Evolutionary conservation across 2,329 filamentous ascomycete species (phyloP), one percentile per base, ranked within the genome.

Genomic region (Ophiocordyceps robertsii): DNA sequence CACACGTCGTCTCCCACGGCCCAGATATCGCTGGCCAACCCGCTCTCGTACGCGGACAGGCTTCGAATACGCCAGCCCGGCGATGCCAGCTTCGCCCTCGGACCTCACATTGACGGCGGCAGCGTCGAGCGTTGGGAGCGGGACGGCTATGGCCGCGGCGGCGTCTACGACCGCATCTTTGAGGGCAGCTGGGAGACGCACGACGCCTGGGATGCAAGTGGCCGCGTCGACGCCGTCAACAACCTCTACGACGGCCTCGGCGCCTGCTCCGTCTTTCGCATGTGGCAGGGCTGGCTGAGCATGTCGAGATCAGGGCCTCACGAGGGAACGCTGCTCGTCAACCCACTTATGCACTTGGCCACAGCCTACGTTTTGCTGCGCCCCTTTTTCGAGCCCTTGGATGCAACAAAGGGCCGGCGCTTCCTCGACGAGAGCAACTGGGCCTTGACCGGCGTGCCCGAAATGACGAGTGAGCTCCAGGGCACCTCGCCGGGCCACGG

Each of bases 211-310:
- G 86, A 95, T 53, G 79, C 79, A 0, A 77, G 74, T 48, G 73
- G 75, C 7, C 74, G 89, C 4, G 68, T 90, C 0, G 61, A 65
- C 0, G 85, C 82, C 3, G 72, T 77, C 3, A 80, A 76, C 46
- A 82, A 95, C 59, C 64, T 89, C 30, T 92, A 95, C 57, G 72
- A 85, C 40, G 86, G 88, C 1, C 72, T 87, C 0, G 88, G 89
- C 0, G 80, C 84, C 1, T 94, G 86, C 62, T 82, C 74, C 38
- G 86, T 88, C 68, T 88, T 95, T 62, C 75, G 90, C 33, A 83
- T 87, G 72, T 90, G 85, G 59, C 89, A 95, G 62, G 89, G 87
- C 16, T 95, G 89, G 89, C 61, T 95, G 41, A 76, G 75, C 46
- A 81, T 95, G 72, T 87, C 81, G 44, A 64, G 68, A n/a, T 82